phyloP scores from a whole-genome alignment of 176 grass and related monocot species.

The Bothriochloa decipiens region DNA sequence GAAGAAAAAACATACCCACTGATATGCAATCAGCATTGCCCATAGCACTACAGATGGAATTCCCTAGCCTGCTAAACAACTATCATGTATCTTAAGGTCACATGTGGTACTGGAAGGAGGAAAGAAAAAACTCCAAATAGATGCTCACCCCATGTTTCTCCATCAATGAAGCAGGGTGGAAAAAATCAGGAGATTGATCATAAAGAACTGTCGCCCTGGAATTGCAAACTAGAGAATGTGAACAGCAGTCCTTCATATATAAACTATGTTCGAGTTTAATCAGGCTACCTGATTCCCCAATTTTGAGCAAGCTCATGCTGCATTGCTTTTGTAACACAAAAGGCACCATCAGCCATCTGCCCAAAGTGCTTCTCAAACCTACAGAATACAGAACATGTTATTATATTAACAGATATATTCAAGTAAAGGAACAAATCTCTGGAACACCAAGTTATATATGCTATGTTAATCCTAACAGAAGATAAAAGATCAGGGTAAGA shows the following conservation, averaged over 20 bases:
- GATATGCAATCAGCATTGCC: constrained; percentile 74
- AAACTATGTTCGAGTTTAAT: constrained; percentile 20
- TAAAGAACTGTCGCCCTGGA: constrained; percentile 92
- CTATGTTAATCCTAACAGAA: constrained; percentile 14
- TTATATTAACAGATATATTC: constrained; percentile 24
- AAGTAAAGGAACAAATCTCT: neutral
- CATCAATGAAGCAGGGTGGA: constrained; percentile 72
- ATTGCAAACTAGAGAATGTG: constrained; percentile 13
- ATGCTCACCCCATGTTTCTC: constrained; percentile 84
- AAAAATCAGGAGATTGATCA: constrained; percentile 98
- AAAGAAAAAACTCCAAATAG: neutral
- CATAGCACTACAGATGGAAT: constrained; percentile 64
- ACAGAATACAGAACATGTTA: constrained; percentile 41
- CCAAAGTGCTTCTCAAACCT: constrained; percentile 98
- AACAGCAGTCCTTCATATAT: neutral
- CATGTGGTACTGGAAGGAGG: constrained; percentile 26
- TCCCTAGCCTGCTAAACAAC: constrained; percentile 82
- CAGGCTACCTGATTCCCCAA: constrained; percentile 84
- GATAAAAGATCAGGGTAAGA: neutral
- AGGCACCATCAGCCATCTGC: constrained; percentile 74
- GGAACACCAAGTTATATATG: constrained; percentile 24
- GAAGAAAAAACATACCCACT: constrained; percentile 61
- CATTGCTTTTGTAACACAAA: constrained; percentile 98
- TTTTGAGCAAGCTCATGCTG: constrained; percentile 98
- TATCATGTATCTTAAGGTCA: constrained; percentile 53